A percentile compares a stretch with the other conserved stretches of the same genome.
phyloP scores from a whole-genome alignment of 75 land plant species.

The Sequoiadendron giganteum region DNA sequence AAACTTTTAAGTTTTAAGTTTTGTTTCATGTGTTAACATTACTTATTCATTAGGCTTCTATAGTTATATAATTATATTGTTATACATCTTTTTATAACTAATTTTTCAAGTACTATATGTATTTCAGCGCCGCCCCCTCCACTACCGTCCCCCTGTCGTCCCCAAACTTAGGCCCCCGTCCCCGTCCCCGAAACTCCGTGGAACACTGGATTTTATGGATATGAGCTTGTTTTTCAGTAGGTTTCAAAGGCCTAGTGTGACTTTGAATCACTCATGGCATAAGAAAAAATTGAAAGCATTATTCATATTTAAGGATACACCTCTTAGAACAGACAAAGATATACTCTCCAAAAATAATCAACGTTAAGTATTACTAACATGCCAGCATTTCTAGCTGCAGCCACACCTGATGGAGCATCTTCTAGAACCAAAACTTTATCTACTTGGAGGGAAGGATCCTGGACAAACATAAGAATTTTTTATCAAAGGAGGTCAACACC shows the following conservation, averaged over 20 bases:
- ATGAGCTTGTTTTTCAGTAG: neutral
- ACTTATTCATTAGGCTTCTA: no score
- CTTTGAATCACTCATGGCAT: neutral
- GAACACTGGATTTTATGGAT: neutral
- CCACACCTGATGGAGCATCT: conserved; percentile 92
- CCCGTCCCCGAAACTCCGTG: no score
- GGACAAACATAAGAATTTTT: conserved; percentile 3
- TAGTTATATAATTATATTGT: no score
- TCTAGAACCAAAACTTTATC: conserved; percentile 68
- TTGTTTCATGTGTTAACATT: no score
- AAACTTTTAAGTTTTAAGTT: no score
- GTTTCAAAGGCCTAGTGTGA: neutral
- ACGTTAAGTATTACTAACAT: conserved; percentile 60
- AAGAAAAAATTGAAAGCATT: neutral
- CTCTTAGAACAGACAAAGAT: neutral
- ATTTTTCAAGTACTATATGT: no score
- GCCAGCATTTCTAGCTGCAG: conserved; percentile 90
- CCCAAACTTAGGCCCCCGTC: no score
- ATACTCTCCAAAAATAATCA: neutral
- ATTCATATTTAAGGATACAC: neutral
- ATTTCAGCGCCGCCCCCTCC: no score
- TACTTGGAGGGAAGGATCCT: conserved; percentile 51
- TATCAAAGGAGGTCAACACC: neutral
- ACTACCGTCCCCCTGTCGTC: no score
- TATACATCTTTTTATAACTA: no score